phyloP scores from a whole-genome alignment of 1,284 basidiomycete species.

The Pyrrhoderma lamaoense region DNA sequence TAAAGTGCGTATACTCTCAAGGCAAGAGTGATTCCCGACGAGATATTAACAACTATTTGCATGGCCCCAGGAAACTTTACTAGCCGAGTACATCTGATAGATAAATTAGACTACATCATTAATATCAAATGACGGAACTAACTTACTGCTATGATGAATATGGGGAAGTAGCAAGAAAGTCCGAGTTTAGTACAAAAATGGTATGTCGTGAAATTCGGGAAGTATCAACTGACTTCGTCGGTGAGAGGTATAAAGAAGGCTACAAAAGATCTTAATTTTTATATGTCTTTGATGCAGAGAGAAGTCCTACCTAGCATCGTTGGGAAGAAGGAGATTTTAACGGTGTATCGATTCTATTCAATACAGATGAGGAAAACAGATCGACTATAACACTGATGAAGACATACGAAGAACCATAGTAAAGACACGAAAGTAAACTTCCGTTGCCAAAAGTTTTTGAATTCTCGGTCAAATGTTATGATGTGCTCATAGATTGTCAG shows the following conservation, averaged over 20 bases:
- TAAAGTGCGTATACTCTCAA: slow-evolving; percentile 15
- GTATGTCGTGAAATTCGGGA: no score
- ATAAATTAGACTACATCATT: background rate
- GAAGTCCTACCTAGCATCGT: no score
- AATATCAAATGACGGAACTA: no score
- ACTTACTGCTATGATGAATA: slow-evolving; percentile 10
- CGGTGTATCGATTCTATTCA: no score
- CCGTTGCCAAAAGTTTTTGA: slow-evolving; percentile 12
- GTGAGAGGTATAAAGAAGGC: slow-evolving; percentile 7
- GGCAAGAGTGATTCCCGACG: slow-evolving; percentile 15
- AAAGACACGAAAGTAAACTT: slow-evolving; percentile 12
- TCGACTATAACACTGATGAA: background rate
- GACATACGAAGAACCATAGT: slow-evolving; percentile 14
- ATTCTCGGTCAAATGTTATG: slow-evolving; percentile 15
- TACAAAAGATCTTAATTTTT: background rate
- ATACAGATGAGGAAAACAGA: background rate
- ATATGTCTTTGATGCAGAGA: no score
- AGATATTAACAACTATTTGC: slow-evolving; percentile 16
- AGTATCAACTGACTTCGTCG: slow-evolving; percentile 1
- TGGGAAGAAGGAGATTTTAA: no score
- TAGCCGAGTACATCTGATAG: slow-evolving; percentile 6
- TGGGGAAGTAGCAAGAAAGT: no score
- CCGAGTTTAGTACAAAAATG: no score
- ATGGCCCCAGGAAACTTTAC: slow-evolving; percentile 16
- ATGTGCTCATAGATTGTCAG: slow-evolving; percentile 16